These are phyloP conservation scores for Trametes versicolor DNA, from an alignment of 1,284 basidiomycete species.

Conservation along the genomic window DNA sequence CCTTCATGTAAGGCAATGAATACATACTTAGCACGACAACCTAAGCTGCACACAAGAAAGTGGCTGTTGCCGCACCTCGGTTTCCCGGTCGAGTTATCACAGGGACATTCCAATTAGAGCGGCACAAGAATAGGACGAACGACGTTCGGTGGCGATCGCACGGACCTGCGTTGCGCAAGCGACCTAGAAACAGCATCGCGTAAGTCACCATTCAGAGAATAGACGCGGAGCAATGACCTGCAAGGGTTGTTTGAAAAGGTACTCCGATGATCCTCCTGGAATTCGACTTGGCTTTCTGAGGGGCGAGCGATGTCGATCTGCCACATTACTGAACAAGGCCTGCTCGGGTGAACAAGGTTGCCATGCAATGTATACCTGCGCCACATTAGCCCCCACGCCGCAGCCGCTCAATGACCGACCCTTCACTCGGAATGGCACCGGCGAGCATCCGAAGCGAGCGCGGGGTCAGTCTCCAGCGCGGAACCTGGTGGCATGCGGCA, in stretches of 20 bases:
- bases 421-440: constrained; percentile 1
- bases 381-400: neutral
- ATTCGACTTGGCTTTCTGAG: neutral
- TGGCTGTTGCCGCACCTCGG: neutral
- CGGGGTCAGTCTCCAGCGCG: neutral
- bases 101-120: neutral
- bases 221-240: neutral
- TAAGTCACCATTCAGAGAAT: neutral
- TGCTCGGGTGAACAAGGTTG: neutral
- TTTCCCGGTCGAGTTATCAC: no score
- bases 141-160: neutral
- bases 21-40: neutral
- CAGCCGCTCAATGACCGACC: neutral
- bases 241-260: neutral
- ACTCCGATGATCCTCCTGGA: neutral
- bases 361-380: neutral
- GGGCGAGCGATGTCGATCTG: neutral
- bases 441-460: neutral
- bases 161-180: neutral
- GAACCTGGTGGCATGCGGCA: constrained; percentile 1
- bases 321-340: no score
- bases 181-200: no score
- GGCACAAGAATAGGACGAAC: neutral
- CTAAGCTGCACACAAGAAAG: neutral
- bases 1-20: neutral